Evolutionary conservation across 1,284 basidiomycete genomes (phyloP), one percentile per base, ranked within the genome.

Genomic region (Ganoderma boninense): DNA sequence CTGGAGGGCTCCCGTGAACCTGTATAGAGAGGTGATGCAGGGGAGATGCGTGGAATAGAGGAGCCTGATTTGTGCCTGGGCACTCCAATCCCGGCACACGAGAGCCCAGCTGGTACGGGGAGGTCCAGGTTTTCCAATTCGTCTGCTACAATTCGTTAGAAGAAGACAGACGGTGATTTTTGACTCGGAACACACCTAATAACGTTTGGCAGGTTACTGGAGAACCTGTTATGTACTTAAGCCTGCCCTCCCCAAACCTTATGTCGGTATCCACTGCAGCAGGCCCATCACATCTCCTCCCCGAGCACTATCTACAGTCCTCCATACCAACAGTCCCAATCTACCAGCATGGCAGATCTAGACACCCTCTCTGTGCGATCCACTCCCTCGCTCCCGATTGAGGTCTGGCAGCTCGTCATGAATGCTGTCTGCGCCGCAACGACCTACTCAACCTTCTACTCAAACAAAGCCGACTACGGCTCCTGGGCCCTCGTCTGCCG

Each of bases 371-470:
- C 14, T 13, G 26, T 13, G 10, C 23, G 52, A 29, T 54, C 29
- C 52, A 13, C 35, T 20, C 35, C 57, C 10, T 8, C 38, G 35
- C 35, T 59, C 18, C 57, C 57, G 57, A 59, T 59, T 20, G 57
- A 59, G 32, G 57, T 59, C 57, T 59, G 57, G 57, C 57, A 59
- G 57, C 57, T 59, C 20, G 57, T 59, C 16, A 59, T 59, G 57
- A 35, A 59, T 18, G n/a, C 35, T 20, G 35, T 59, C 57, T 23
- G 35, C 18, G 18, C 11, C 18, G 35, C 57, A 8, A 40, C 57
- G 5, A 59, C 29, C 35, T 59, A 59, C 57, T 7, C 2, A 0
- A 59, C 57, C 32, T 59, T 59, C 57, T 59, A 40, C 57, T 8
- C 57, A 16, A 40, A 59, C 18, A 32, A 59, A 18, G 20, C 20